Base-by-base conservation (phyloP, 306 rosid species). In the Castanea sativa region DNA sequence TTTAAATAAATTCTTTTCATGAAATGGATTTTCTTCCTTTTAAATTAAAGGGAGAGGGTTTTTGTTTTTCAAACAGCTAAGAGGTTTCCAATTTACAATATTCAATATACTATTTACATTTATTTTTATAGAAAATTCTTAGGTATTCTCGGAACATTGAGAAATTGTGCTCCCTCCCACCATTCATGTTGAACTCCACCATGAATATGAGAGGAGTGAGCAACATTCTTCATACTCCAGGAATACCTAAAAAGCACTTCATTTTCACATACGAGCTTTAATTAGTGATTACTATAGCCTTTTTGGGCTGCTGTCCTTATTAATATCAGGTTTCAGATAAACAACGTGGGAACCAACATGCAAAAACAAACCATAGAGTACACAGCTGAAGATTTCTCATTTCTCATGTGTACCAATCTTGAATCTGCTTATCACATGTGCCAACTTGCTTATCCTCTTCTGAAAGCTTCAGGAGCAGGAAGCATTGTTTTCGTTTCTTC, bases 331-430 rank as follows among this genome's bases (percentile, higher is more conserved):
- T 35, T 1, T 41, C 41, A 87, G 92, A 63, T 89, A 78, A 89
- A 89, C 82, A 89, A 89, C 15, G 89, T 78, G 1, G 88, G 79
- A 35, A 78, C 45, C 21, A 1, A 0, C 2, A 5, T 5, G 3
- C 0, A 4, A 0, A 89, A 78, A 73, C 27, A 78, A 45, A 58
- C 79, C 19, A 12, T 15, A 20, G 86, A 87, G 20, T 58, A 58
- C 59, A 81, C 82, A 14, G 77, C 71, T 6, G 84, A 87, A 32
- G 89, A 89, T 32, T 55, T 73, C 20, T 56, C 77, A 19, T 27
- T 33, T n/a, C 5, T 57, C 5, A n/a, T 73, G 32, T 35, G 32
- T 14, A 73, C 77, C 16, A 73, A 73, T n/a, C 15, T 73, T n/a
- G 77, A 73, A 20, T 73, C 77, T 55, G 65, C 51, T 56, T 56